Base-by-base conservation (phyloP, 345 rosid species). In the Abelmoschus esculentus region DNA sequence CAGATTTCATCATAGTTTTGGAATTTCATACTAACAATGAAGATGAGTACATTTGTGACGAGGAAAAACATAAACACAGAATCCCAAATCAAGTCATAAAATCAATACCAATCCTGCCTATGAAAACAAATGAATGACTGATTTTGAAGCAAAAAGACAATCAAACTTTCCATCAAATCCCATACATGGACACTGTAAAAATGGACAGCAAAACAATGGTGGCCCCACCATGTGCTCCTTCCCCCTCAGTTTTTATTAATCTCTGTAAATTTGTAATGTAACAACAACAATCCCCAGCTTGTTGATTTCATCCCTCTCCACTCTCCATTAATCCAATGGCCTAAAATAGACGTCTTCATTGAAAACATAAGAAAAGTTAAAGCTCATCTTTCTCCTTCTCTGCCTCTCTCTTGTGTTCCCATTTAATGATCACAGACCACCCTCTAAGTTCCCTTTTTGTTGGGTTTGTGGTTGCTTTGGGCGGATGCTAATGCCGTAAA, bases 401-500 rank as follows among this genome's bases (percentile, higher is more conserved):
- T 36, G 40, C 40, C 40, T 44, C 2, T n/a, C 53, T 31, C 42
- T 47, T 44, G 18, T 44, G 9, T 53, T 18, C 7, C 3, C 42
- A n/a, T 29, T 59, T 26, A 59, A 44, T 70, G 66, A 40, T 9
- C 38, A 15, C 15, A 13, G 44, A 11, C 38, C 42, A 7, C 42
- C 42, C 42, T 36, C 42, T 36, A 7, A 36, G 42, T 36, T 36
- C 42, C 42, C 46, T 42, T 42, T 42, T 42, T 42, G 55, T 50
- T 50, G 55, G 55, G 19, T 50, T 8, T 53, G 2, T 17, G 19
- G 19, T 65, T 66, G 29, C 68, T 53, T 74, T 54, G 75, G 79
- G 76, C 32, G n/a, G 63, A 61, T 77, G 79, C 76, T 40, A 19
- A 67, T 47, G 67, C 47, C 56, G 44, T 66, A 3, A 70, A 61